A percentile compares a stretch with the other conserved stretches of the same genome.
Evolutionary conservation across 139 green algal species (phyloP).

Genomic region (Chlorella sorokiniana): DNA sequence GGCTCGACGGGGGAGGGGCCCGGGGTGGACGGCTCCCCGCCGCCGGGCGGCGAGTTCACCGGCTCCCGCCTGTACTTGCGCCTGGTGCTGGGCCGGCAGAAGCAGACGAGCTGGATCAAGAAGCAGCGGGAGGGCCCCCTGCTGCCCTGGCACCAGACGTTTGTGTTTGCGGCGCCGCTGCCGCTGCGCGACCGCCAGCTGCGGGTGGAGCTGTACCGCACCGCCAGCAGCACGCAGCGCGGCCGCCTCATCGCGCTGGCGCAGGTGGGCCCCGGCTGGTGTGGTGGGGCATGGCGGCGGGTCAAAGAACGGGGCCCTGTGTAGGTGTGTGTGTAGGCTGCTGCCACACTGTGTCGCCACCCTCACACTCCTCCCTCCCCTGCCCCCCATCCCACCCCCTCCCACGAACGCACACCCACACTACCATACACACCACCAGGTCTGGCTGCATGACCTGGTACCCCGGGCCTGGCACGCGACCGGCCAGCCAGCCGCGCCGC

Average conservation of each 20-base stretch:
- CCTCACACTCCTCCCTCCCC: not conserved
- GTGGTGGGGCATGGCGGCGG: not conserved
- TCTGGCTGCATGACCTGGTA: conserved; percentile 33
- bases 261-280: not conserved
- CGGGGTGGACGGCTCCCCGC: too few relatives aligned
- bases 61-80: conserved; percentile 2
- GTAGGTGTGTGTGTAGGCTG: not conserved
- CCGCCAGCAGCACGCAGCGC: conserved; percentile 1
- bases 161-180: conserved; percentile 35
- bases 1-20: too few relatives aligned
- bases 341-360: not conserved
- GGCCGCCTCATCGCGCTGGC: conserved; percentile 25
- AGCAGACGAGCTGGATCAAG: conserved; percentile 8
- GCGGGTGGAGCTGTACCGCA: conserved; percentile 33
- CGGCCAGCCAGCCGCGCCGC: not conserved
- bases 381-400: not conserved
- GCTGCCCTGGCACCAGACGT: conserved; percentile 17
- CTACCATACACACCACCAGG: not conserved
- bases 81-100: conserved; percentile 31
- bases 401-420: not conserved
- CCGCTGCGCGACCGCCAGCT: conserved; percentile 33
- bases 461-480: not conserved
- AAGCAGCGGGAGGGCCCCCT: not conserved
- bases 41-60: not conserved
- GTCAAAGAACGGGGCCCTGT: not conserved